Percentiles rank a stretch among this genome's conserved stretches.
Evolutionary conservation across 2,329 filamentous ascomycete genomes (phyloP).

Genomic region (Alternaria ethzedia): DNA sequence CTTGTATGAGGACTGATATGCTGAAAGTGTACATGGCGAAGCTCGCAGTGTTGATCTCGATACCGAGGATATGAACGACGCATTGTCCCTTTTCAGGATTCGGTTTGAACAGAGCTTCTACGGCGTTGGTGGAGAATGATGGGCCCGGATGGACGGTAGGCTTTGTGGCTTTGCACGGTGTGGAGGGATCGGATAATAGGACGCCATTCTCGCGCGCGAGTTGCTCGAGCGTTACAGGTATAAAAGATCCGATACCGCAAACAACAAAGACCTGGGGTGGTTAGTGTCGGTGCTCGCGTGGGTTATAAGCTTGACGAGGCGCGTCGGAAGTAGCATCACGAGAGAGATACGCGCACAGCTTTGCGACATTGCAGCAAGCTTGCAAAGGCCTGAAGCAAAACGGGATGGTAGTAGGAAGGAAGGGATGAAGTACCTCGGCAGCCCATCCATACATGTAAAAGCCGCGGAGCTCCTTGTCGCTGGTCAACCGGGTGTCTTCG

Average conservation of each 20-base stretch:
- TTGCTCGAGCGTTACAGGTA: conserved; percentile 93
- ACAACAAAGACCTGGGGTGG: conserved; percentile 76
- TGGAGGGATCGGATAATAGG: conserved; percentile 75
- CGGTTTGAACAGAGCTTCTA: conserved; percentile 26
- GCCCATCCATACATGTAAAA: conserved; percentile 98
- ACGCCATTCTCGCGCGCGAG: conserved; percentile 92
- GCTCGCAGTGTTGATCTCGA: conserved; percentile 92
- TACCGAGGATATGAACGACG: conserved; percentile 78
- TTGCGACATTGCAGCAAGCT: not conserved
- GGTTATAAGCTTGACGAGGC: not conserved
- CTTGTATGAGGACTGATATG: conserved; percentile 86
- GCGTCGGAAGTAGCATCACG: not conserved
- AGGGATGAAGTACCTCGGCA: conserved; percentile 64
- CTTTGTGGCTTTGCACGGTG: conserved; percentile 74
- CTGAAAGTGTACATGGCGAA: conserved; percentile 99
- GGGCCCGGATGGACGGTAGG: conserved; percentile 50
- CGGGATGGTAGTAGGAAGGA: not conserved
- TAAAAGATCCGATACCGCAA: conserved; percentile 84
- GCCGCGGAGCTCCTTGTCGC: conserved; percentile 82
- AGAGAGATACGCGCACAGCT: not conserved
- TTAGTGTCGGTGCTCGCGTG: conserved; percentile 8
- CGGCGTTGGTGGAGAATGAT: conserved; percentile 21
- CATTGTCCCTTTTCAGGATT: conserved; percentile 65
- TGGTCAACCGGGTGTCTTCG: conserved; percentile 89
- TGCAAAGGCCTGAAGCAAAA: not conserved